These are phyloP conservation scores for Yamagishiella unicocca DNA, from an alignment of 139 green algal genomes.

Conservation along the genomic window DNA sequence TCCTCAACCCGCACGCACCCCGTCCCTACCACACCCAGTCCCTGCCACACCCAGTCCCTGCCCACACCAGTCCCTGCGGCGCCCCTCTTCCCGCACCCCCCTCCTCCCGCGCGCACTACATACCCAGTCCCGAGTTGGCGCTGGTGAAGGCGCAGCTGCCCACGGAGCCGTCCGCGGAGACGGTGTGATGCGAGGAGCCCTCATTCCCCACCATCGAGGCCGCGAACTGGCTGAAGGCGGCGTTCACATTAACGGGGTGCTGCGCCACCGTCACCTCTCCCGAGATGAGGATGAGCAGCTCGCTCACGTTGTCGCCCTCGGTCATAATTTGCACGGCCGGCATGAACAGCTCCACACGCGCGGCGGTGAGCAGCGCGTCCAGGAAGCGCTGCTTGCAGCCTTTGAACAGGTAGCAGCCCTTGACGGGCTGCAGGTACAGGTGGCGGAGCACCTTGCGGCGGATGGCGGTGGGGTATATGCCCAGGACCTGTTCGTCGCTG, in stretches of 20 bases:
- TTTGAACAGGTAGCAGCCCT: conserved; percentile 73
- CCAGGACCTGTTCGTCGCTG: conserved; percentile 67
- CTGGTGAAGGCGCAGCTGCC: too few relatives aligned
- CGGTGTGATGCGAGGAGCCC: background rate
- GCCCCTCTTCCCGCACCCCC: too few relatives aligned
- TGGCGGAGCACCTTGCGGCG: conserved; percentile 56
- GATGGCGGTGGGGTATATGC: conserved; percentile 67
- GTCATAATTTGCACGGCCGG: conserved; percentile 48
- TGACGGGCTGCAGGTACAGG: conserved; percentile 58
- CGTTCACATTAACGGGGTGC: conserved; percentile 20
- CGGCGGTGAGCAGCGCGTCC: conserved; percentile 70
- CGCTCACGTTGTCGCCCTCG: conserved; percentile 54
- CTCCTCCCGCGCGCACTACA: too few relatives aligned
- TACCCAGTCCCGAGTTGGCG: too few relatives aligned
- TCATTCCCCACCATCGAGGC: too few relatives aligned
- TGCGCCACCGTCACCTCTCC: conserved; percentile 27
- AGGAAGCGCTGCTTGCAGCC: conserved; percentile 67
- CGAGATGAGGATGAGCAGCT: conserved; percentile 45
- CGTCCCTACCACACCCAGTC: too few relatives aligned
- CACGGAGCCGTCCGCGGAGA: background rate
- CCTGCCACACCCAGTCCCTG: too few relatives aligned
- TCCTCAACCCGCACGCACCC: too few relatives aligned
- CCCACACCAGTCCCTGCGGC: too few relatives aligned
- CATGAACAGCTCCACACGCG: conserved; percentile 78
- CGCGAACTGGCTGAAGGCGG: conserved; percentile 18